Base-by-base conservation (phyloP, 225 moss, liverwort and hornwort genomes). In the Pleurozium schreberi region DNA sequence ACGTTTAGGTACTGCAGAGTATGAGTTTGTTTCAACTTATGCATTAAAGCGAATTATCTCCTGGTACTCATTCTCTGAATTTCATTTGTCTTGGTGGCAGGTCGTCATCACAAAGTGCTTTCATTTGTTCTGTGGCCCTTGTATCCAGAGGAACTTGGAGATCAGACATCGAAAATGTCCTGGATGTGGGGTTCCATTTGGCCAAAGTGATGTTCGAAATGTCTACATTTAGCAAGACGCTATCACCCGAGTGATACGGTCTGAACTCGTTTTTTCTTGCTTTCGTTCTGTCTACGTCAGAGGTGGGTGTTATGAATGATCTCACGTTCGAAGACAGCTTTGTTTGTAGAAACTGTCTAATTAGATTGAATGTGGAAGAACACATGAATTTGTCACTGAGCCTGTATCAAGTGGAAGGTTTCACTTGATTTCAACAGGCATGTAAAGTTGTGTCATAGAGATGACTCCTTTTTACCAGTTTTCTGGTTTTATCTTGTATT, bases 51-150 rank as follows among this genome's bases (percentile, higher is more conserved):
- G 23, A 23, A 80, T 14, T 59, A 22, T 75, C 43, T 67, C 70
- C 69, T 57, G 57, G 6, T 84, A 42, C 69, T 69, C 23, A 53
- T 86, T 53, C 80, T 71, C 57, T 75, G 60, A 89, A 81, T 64
- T 57, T 88, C 38, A 28, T 81, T 26, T 47, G 36, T 84, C 62
- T 77, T 87, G 68, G 81, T 91, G 89, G 91, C 97, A 99, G 98
- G 98, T 99, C 84, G 98, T 99, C 57, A 99, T 99, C 90, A 99
- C 98, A 2, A 99, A 99, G 91, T 99, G 98, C 91, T 99, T 92
- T 90, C 98, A 99, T 94, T 92, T 99, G 92, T 99, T 99, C 94
- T 99, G 99, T 88, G 95, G 90, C 45, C 97, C 96, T 86, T 99
- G 99, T 91, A 99, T 99, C 84, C 99, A 99, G 90, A 95, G 96